phyloP scores from a whole-genome alignment of 1,284 basidiomycete species.

The Austropuccinia psidii region DNA sequence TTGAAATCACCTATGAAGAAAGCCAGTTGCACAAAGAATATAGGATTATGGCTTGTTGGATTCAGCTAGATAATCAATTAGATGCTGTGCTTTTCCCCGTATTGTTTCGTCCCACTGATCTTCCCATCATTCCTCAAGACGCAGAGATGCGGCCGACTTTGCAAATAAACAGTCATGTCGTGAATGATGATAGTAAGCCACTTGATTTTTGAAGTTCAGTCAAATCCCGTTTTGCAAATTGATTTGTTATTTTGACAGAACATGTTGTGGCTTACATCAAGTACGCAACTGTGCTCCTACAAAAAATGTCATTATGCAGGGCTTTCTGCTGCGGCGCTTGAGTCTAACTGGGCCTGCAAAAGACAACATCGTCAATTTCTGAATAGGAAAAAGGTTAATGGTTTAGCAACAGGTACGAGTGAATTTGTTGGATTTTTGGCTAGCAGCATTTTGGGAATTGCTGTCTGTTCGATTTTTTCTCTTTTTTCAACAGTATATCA shows the following conservation, averaged over 20 bases:
- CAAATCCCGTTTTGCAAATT: background rate
- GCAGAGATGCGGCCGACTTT: constrained; percentile 79
- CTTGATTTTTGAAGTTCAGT: background rate
- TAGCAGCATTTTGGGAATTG: constrained; percentile 89
- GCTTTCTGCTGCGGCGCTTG: constrained; percentile 36
- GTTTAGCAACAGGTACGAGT: constrained; percentile 71
- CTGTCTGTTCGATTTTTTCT: constrained; percentile 55
- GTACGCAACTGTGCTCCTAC: constrained; percentile 88
- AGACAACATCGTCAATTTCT: constrained; percentile 35
- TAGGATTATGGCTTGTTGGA: constrained; percentile 72
- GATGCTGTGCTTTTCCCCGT: constrained; percentile 95
- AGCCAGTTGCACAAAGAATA: constrained; percentile 69
- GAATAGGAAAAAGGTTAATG: constrained; percentile 36
- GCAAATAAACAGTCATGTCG: constrained; percentile 75
- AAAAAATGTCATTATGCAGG: constrained; percentile 70
- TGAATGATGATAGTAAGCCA: constrained; percentile 78
- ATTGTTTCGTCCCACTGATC: constrained; percentile 85
- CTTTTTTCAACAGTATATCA: too few relatives aligned
- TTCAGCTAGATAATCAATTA: constrained; percentile 98
- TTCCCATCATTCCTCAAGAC: constrained; percentile 69
- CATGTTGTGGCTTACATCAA: constrained; percentile 96
- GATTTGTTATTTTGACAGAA: constrained; percentile 52
- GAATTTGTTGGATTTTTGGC: constrained; percentile 89
- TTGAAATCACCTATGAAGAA: constrained; percentile 80
- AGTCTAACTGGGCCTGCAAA: constrained; percentile 36